A percentile compares a stretch with the other conserved stretches of the same genome.
These are phyloP conservation scores for Solanum chiquidenum DNA, from an alignment of 257 asterid species.

Conservation along the genomic window DNA sequence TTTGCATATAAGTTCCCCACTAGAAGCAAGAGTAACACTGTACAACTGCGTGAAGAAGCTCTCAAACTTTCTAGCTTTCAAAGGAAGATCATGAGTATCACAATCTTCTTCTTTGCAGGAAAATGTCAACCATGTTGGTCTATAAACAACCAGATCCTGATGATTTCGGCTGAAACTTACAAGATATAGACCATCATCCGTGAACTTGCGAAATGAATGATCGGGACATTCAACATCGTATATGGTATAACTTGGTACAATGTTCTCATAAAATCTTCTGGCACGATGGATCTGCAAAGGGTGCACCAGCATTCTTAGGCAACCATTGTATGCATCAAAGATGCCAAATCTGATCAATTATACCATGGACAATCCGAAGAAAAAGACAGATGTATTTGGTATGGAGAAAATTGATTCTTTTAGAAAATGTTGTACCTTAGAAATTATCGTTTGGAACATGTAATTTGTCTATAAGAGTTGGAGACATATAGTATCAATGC, in stretches of 20 bases:
- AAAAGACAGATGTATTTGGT: background rate
- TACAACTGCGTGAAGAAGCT: conserved; percentile 79
- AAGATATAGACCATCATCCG: conserved; percentile 89
- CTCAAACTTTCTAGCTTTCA: conserved; percentile 74
- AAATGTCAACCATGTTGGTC: conserved; percentile 89
- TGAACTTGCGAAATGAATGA: conserved; percentile 86
- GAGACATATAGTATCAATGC: background rate
- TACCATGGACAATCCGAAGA: conserved; percentile 4
- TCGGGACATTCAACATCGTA: conserved; percentile 91
- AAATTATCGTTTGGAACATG: background rate
- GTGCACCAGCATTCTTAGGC: conserved; percentile 24
- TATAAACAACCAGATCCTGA: conserved; percentile 83
- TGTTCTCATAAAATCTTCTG: conserved; percentile 83
- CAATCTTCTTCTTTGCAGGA: conserved; percentile 68
- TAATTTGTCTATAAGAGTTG: background rate
- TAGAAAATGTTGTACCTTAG: background rate
- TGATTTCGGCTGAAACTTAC: conserved; percentile 87
- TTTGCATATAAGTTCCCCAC: conserved; percentile 89
- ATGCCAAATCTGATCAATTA: background rate
- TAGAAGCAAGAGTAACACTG: conserved; percentile 61
- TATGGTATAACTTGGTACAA: conserved; percentile 79
- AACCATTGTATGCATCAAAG: background rate
- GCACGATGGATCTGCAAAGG: conserved; percentile 50
- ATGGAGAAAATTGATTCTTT: background rate
- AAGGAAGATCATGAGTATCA: conserved; percentile 56